These are phyloP conservation scores for Candolleomyces aberdarensis DNA, from an alignment of 768 basidiomycete genomes.

Conservation along the genomic window DNA sequence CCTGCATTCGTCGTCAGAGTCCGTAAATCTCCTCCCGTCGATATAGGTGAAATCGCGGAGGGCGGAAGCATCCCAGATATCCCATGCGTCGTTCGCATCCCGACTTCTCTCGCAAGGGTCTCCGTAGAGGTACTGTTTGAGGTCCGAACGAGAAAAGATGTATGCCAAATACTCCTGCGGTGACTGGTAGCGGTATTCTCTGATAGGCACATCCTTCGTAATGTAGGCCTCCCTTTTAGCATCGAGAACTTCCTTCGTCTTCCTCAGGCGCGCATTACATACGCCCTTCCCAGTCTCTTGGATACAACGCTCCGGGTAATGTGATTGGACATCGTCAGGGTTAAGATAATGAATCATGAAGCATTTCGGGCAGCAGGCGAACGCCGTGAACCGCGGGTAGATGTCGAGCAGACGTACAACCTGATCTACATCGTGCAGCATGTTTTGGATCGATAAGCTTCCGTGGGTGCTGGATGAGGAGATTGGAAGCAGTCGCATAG, in stretches of 20 bases:
- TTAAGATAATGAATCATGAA: neutral
- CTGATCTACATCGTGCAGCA: neutral
- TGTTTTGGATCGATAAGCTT: neutral
- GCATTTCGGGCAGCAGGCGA: constrained; percentile 7
- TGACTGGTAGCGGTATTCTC: constrained; percentile 14
- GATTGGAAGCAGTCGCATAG: neutral
- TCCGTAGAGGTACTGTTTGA: constrained; percentile 13
- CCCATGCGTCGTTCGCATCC: neutral
- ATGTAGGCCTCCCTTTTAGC: neutral
- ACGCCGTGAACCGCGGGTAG: constrained; percentile 18
- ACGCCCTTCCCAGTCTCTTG: neutral
- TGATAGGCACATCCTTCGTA: neutral
- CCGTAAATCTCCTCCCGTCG: constrained; percentile 11
- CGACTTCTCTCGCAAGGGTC: neutral
- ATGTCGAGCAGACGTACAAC: constrained; percentile 12
- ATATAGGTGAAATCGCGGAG: neutral
- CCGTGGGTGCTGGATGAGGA: neutral
- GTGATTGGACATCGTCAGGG: neutral
- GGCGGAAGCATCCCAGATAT: constrained; percentile 4
- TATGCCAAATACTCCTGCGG: constrained; percentile 19
- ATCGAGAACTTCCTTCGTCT: constrained; percentile 10
- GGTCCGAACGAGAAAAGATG: constrained; percentile 14
- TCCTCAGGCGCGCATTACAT: neutral
- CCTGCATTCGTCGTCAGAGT: constrained; percentile 11
- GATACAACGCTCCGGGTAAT: neutral